Percentiles rank a stretch among this genome's conserved stretches.
Evolutionary conservation across 768 basidiomycete species (phyloP).

Genomic region (Sistotremastrum niveocremeum): DNA sequence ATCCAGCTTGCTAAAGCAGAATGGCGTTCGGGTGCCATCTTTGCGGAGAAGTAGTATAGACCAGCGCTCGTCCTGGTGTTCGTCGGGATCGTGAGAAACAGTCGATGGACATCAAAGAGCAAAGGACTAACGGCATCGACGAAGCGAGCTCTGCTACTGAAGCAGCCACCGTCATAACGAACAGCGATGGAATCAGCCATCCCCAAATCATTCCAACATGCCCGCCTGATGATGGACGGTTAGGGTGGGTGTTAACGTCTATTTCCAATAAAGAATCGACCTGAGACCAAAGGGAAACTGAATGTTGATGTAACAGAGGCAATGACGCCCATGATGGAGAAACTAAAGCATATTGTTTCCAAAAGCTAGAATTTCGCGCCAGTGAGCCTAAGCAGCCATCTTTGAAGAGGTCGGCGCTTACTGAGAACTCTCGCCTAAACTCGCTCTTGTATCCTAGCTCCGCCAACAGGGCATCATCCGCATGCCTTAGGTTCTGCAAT

Average conservation of each 20-base stretch:
- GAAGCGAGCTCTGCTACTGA: conserved; percentile 65
- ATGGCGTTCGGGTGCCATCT: conserved; percentile 49
- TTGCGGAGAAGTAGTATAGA: conserved; percentile 67
- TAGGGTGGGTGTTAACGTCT: not conserved
- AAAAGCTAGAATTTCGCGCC: conserved; percentile 24
- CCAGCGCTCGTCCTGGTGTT: conserved; percentile 55
- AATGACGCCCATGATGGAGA: conserved; percentile 62
- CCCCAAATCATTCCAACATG: conserved; percentile 71
- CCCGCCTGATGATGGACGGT: conserved; percentile 31
- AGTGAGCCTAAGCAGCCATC: not conserved
- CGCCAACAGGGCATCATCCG: conserved; percentile 46
- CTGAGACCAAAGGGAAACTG: conserved; percentile 47
- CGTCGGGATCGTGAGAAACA: not conserved
- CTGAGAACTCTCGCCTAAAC: conserved; percentile 64
- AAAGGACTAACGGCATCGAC: conserved; percentile 53
- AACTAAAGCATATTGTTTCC: conserved; percentile 52
- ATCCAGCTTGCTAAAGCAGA: conserved; percentile 54
- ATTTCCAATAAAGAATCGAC: conserved; percentile 19
- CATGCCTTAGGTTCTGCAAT: conserved; percentile 15
- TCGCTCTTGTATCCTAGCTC: conserved; percentile 59
- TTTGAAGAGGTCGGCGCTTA: conserved; percentile 16
- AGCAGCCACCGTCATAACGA: conserved; percentile 52
- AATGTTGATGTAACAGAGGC: conserved; percentile 56
- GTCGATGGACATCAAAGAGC: not conserved
- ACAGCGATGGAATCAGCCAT: conserved; percentile 58